Conservation (phyloP, 2,329 filamentous ascomycete genomes). For the Colletotrichum scovillei region DNA sequence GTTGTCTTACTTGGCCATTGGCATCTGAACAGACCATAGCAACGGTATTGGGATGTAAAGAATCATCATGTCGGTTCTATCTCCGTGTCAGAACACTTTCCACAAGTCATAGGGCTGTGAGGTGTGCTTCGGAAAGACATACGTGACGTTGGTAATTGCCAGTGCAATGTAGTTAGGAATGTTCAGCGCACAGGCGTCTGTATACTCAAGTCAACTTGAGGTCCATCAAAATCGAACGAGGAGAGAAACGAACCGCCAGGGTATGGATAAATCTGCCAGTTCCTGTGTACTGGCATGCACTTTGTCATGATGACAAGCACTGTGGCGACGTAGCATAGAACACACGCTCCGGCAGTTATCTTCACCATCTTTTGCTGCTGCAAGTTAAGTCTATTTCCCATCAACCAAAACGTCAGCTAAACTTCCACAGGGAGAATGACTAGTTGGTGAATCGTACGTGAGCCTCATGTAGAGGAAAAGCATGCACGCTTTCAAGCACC, state of each 20-base stretch:
- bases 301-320: conserved; percentile 38
- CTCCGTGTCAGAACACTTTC: background rate
- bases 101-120: background rate
- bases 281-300: conserved; percentile 39
- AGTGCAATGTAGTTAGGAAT: conserved; percentile 39
- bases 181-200: conserved; percentile 37
- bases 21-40: conserved; percentile 40
- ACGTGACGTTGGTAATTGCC: conserved; percentile 40
- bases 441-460: background rate
- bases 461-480: conserved; percentile 50
- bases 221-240: background rate
- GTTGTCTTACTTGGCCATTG: conserved; percentile 33
- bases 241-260: conserved; percentile 35
- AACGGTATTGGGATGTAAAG: conserved; percentile 40
- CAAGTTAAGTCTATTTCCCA: conserved; percentile 36
- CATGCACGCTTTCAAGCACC: conserved; percentile 55
- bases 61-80: conserved; percentile 40
- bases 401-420: background rate
- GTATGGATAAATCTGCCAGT: conserved; percentile 42
- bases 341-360: conserved; percentile 35
- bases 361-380: conserved; percentile 37
- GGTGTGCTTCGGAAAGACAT: background rate
- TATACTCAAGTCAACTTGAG: background rate
- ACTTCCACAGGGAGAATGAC: rapidly evolving
- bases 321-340: conserved; percentile 36